These are phyloP conservation scores for Suhomyces kunorum DNA, from an alignment of 1,139 yeast species.

Conservation along the genomic window DNA sequence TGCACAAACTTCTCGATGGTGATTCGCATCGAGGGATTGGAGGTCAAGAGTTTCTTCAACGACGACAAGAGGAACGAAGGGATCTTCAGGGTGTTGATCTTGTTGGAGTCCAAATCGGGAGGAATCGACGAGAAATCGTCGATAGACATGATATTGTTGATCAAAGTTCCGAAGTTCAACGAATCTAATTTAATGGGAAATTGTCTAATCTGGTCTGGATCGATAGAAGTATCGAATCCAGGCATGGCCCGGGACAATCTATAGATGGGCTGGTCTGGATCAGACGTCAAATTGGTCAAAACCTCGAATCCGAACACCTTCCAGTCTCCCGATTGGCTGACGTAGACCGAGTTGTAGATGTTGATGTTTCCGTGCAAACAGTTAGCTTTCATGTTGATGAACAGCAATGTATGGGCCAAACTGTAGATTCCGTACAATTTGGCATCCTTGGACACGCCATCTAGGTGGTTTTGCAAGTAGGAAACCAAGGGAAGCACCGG, in stretches of 20 bases:
- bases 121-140: constrained; percentile 14
- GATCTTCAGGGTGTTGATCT: constrained; percentile 9
- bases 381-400: constrained; percentile 63
- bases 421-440: constrained; percentile 62
- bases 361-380: constrained; percentile 69
- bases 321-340: constrained; percentile 76
- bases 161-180: constrained; percentile 59
- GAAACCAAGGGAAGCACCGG: constrained; percentile 60
- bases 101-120: constrained; percentile 9
- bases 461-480: constrained; percentile 26
- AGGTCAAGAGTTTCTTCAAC: constrained; percentile 26
- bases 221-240: constrained; percentile 37
- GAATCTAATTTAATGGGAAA: constrained; percentile 59
- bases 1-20: constrained; percentile 52
- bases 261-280: constrained; percentile 51
- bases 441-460: constrained; percentile 33
- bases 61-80: constrained; percentile 16
- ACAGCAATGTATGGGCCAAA: constrained; percentile 56
- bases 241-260: constrained; percentile 28
- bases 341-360: constrained; percentile 54
- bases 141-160: constrained; percentile 46
- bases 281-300: constrained; percentile 52
- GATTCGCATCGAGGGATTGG: constrained; percentile 42
- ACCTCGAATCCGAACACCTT: constrained; percentile 82
- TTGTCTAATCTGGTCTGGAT: constrained; percentile 44